Percentiles rank a stretch among this genome's conserved stretches.
Conservation (phyloP, 208 protist genomes). For the Wallacemonas sp. region DNA sequence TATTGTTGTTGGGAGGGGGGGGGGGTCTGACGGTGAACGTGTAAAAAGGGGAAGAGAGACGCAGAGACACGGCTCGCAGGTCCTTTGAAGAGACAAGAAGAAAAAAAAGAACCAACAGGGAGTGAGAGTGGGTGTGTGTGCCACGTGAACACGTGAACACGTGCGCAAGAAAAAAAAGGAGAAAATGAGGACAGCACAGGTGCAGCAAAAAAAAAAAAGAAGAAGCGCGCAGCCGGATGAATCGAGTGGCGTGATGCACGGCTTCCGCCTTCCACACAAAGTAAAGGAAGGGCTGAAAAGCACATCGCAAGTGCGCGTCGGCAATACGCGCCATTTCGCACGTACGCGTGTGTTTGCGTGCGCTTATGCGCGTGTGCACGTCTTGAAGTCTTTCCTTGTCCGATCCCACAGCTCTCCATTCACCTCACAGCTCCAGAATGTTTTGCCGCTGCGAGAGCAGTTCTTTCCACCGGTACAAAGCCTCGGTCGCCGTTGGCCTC, state of each 20-base stretch:
- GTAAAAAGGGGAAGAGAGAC: conserved; percentile 1
- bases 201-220: no score
- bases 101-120: conserved; percentile 2
- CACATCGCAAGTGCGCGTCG: no score
- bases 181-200: no score
- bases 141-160: neutral
- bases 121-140: neutral
- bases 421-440: neutral
- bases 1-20: no score
- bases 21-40: no score
- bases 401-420: neutral
- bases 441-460: conserved; percentile 23
- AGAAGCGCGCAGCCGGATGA: no score
- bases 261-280: no score
- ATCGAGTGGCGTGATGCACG: no score
- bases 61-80: neutral
- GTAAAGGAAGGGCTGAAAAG: no score
- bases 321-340: no score
- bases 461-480: conserved; percentile 51
- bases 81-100: neutral
- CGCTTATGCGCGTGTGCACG: neutral
- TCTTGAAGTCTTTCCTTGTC: no score
- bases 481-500: conserved; percentile 57
- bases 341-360: neutral
- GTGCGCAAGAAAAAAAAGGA: no score